A percentile compares a stretch with the other conserved stretches of the same genome.
phyloP scores from a whole-genome alignment of 2,329 filamentous ascomycete species.

The Curvularia eragrostidis region DNA sequence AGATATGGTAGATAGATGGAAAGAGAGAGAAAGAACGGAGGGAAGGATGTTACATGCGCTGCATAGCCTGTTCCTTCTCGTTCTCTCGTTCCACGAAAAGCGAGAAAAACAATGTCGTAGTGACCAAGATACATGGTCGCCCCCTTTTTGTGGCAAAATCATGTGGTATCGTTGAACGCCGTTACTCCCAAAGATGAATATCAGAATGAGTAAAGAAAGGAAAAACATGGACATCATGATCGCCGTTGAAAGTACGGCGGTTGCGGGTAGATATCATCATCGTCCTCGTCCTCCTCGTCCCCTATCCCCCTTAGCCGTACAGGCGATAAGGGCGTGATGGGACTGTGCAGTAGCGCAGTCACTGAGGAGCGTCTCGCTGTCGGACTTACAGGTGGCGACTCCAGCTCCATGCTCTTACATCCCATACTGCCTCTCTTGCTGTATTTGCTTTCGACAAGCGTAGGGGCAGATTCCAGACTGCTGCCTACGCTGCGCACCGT shows the following conservation, averaged over 20 bases:
- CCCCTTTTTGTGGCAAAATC: neutral
- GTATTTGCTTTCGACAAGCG: slow-evolving; percentile 39
- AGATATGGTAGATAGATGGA: neutral
- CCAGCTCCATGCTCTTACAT: slow-evolving; percentile 34
- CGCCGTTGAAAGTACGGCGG: neutral
- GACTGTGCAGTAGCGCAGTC: slow-evolving; percentile 32
- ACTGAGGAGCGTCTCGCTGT: slow-evolving; percentile 32
- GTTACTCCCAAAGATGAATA: neutral
- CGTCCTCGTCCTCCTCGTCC: slow-evolving; percentile 13
- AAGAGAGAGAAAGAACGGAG: neutral
- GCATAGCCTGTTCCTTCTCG: neutral
- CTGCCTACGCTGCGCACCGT: slow-evolving; percentile 44
- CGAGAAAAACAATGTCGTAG: neutral
- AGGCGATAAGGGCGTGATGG: slow-evolving; percentile 40
- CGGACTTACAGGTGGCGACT: slow-evolving; percentile 34
- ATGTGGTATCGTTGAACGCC: neutral
- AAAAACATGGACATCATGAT: neutral
- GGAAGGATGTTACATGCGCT: neutral
- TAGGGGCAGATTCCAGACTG: slow-evolving; percentile 43
- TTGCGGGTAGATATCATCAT: slow-evolving; percentile 34
- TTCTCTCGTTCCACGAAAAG: neutral
- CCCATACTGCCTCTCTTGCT: slow-evolving; percentile 10
- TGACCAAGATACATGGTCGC: neutral
- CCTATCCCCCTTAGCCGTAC: slow-evolving; percentile 34
- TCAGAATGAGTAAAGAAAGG: neutral